A percentile compares a stretch with the other conserved stretches of the same genome.
Conservation (phyloP, 176 grass and related monocot species). For the Aegilops sharonensis region DNA sequence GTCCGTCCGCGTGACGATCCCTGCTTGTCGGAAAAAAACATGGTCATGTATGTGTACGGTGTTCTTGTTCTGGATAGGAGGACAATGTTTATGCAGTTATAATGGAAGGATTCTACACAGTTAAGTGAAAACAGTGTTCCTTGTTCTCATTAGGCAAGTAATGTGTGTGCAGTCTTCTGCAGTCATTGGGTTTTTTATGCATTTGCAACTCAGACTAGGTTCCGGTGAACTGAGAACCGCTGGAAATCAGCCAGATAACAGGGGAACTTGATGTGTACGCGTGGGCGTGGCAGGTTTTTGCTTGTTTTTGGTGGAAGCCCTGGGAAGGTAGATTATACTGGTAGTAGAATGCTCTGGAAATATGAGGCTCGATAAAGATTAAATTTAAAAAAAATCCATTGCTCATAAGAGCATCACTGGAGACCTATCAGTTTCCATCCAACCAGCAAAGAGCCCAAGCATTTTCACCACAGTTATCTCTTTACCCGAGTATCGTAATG, state of each 20-base stretch:
- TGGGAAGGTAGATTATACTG: not conserved
- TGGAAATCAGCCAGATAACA: too few relatives aligned
- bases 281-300: not conserved
- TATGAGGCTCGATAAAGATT: not conserved
- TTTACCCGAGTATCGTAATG: not conserved
- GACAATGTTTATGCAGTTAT: not conserved
- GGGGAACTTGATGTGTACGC: too few relatives aligned
- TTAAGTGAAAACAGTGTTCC: not conserved
- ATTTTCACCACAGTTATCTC: not conserved
- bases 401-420: not conserved
- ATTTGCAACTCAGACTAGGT: not conserved
- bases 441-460: not conserved
- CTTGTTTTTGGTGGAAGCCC: not conserved
- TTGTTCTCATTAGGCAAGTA: not conserved
- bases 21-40: conserved; percentile 12
- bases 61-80: not conserved
- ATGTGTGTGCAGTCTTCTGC: too few relatives aligned
- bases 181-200: not conserved
- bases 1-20: conserved; percentile 54
- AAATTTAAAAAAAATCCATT: not conserved
- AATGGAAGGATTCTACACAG: not conserved
- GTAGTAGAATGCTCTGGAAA: not conserved
- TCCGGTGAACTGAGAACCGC: too few relatives aligned
- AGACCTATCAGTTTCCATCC: not conserved
- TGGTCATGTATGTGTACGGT: not conserved